Evolutionary conservation across 352 stramenopile species (phyloP).

Genomic region (Phytophthora fragariaefolia): DNA sequence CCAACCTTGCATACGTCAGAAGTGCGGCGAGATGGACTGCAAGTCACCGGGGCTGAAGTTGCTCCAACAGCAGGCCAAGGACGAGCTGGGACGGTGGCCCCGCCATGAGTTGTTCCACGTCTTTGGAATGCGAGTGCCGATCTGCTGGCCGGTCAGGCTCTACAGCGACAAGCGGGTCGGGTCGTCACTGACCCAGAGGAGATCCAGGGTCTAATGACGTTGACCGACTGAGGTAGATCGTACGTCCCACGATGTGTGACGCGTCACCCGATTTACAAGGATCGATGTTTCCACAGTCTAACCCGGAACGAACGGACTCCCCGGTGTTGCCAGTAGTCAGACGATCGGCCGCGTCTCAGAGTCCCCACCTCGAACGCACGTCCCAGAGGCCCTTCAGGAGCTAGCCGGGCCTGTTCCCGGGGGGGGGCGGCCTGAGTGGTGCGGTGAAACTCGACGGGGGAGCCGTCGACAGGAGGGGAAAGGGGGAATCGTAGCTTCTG

Average conservation of each 20-base stretch:
- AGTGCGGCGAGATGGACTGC: conserved; percentile 2
- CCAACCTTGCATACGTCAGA: conserved; percentile 11
- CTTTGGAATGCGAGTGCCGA: conserved; percentile 13
- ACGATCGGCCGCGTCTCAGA: too few relatives aligned
- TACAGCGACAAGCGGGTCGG: not conserved
- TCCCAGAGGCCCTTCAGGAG: too few relatives aligned
- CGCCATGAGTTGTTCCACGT: conserved; percentile 8
- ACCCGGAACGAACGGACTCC: too few relatives aligned
- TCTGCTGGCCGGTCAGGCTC: conserved; percentile 1
- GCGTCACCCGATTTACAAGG: too few relatives aligned
- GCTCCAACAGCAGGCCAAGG: not conserved
- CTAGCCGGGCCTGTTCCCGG: too few relatives aligned
- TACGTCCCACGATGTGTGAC: too few relatives aligned
- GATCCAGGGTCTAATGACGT: not conserved
- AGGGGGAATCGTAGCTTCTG: not conserved
- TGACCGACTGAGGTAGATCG: conserved; percentile 6
- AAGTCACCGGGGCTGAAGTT: not conserved
- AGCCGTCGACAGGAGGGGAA: not conserved
- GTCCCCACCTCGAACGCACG: too few relatives aligned
- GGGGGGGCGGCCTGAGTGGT: too few relatives aligned
- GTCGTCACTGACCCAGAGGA: not conserved
- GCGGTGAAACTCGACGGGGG: conserved; percentile 2
- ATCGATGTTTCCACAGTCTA: too few relatives aligned
- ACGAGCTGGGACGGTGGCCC: not conserved
- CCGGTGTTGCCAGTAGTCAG: too few relatives aligned